Conservation (phyloP, 345 rosid species). For the Bretschneidera sinensis region DNA sequence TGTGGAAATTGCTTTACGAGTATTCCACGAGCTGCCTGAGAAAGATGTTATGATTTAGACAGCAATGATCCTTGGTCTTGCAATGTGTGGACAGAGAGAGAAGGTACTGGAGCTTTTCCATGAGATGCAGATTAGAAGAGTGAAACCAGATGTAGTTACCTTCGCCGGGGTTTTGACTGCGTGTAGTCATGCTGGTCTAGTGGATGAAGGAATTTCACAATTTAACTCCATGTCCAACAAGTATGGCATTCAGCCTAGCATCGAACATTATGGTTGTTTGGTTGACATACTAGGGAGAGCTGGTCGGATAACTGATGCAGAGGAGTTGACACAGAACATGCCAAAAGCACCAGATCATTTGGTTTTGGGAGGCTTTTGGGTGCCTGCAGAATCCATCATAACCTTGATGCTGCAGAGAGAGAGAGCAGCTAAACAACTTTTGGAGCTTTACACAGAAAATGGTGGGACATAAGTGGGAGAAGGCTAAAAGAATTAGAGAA, state of each 20-base stretch:
- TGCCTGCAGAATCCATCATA: constrained; percentile 24
- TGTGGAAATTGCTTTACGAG: constrained; percentile 13
- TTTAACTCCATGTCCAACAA: constrained; percentile 15
- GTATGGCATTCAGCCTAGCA: constrained; percentile 16
- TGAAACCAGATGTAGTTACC: constrained; percentile 21
- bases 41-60: constrained; percentile 32
- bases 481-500: constrained; percentile 16
- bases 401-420: constrained; percentile 23
- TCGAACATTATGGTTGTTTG: constrained; percentile 19
- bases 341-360: constrained; percentile 18
- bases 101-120: constrained; percentile 11
- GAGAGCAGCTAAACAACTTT: constrained; percentile 20
- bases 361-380: constrained; percentile 18
- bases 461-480: constrained; percentile 14
- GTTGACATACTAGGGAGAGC: constrained; percentile 16
- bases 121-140: constrained; percentile 10
- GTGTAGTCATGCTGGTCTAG: constrained; percentile 24
- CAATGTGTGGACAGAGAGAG: constrained; percentile 18
- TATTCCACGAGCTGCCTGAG: constrained; percentile 11
- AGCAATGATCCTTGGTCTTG: constrained; percentile 22
- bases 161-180: constrained; percentile 19
- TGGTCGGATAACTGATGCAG: constrained; percentile 21
- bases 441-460: constrained; percentile 24
- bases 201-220: constrained; percentile 16
- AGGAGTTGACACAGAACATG: constrained; percentile 13